Percentiles rank a stretch among this genome's conserved stretches.
These are phyloP conservation scores for Metschnikowia lunata DNA, from an alignment of 805 yeast genomes.

Conservation along the genomic window DNA sequence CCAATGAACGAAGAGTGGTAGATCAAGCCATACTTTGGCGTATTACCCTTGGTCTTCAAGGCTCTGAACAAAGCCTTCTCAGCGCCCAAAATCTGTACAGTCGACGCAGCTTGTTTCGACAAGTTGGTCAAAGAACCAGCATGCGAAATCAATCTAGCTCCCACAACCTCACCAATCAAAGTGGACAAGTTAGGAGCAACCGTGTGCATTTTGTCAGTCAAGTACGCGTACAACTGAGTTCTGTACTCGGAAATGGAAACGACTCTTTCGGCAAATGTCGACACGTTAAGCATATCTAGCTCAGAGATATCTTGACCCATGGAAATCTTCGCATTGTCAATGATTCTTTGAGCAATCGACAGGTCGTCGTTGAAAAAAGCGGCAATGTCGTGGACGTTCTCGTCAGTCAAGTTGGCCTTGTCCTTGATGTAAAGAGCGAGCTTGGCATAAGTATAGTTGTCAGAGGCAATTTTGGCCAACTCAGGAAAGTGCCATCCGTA, in stretches of 20 bases:
- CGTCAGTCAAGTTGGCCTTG: slow-evolving; percentile 83
- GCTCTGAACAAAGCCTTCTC: slow-evolving; percentile 99
- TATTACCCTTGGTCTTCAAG: slow-evolving; percentile 95
- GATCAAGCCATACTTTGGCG: slow-evolving; percentile 96
- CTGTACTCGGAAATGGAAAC: slow-evolving; percentile 91
- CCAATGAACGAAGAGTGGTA: slow-evolving; percentile 97
- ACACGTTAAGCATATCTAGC: slow-evolving; percentile 87
- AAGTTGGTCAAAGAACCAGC: slow-evolving; percentile 91
- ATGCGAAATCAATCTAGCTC: slow-evolving; percentile 97
- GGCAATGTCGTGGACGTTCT: slow-evolving; percentile 90
- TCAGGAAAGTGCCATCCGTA: slow-evolving; percentile 99
- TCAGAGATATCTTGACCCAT: slow-evolving; percentile 99
- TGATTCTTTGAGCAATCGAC: slow-evolving; percentile 80
- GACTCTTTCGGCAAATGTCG: slow-evolving; percentile 89
- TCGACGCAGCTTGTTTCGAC: slow-evolving; percentile 98
- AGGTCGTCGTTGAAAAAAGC: slow-evolving; percentile 89
- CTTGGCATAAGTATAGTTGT: slow-evolving; percentile 81
- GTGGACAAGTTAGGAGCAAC: slow-evolving; percentile 84
- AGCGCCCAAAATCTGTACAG: slow-evolving; percentile 97
- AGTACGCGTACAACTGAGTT: slow-evolving; percentile 72
- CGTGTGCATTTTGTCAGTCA: slow-evolving; percentile 93
- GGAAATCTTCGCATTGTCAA: slow-evolving; percentile 92
- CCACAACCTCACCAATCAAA: slow-evolving; percentile 95
- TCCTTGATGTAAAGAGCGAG: slow-evolving; percentile 80
- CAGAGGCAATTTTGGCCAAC: slow-evolving; percentile 85